Conservation (phyloP, 345 rosid species). For the Brassica nigra region DNA sequence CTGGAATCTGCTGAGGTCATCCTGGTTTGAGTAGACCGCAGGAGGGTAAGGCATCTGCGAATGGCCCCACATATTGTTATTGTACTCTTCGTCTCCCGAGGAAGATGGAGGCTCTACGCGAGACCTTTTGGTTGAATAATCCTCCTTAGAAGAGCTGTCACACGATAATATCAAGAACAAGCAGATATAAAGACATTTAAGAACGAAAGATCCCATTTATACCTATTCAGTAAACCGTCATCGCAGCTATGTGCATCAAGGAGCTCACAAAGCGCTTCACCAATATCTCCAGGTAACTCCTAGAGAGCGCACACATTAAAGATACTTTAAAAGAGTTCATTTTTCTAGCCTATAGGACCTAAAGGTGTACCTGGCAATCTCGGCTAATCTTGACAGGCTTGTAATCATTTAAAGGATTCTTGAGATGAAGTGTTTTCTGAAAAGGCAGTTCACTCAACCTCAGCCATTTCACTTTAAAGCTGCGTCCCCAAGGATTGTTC, state of each 20-base stretch:
- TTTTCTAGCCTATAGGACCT: not conserved
- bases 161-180: conserved; percentile 23
- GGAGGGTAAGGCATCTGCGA: conserved; percentile 48
- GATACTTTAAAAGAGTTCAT: not conserved
- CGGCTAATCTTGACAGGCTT: conserved; percentile 98
- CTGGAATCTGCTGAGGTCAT: conserved; percentile 56
- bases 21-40: conserved; percentile 55
- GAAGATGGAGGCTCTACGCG: conserved; percentile 57
- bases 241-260: conserved; percentile 64
- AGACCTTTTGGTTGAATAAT: conserved; percentile 57
- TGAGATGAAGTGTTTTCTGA: conserved; percentile 92
- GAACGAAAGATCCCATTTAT: conserved; percentile 20
- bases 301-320: conserved; percentile 35
- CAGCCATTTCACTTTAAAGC: conserved; percentile 93
- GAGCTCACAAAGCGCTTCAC: conserved; percentile 90
- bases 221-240: conserved; percentile 58
- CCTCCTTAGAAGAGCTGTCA: conserved; percentile 50
- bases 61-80: conserved; percentile 37
- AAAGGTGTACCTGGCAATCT: conserved; percentile 79
- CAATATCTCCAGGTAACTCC: conserved; percentile 88
- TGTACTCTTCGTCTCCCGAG: conserved; percentile 58
- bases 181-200: conserved; percentile 16
- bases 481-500: conserved; percentile 89
- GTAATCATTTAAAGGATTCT: conserved; percentile 88
- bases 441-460: conserved; percentile 80